Base-by-base conservation (phyloP, 805 yeast species). In the Candida cerambycidarum region DNA sequence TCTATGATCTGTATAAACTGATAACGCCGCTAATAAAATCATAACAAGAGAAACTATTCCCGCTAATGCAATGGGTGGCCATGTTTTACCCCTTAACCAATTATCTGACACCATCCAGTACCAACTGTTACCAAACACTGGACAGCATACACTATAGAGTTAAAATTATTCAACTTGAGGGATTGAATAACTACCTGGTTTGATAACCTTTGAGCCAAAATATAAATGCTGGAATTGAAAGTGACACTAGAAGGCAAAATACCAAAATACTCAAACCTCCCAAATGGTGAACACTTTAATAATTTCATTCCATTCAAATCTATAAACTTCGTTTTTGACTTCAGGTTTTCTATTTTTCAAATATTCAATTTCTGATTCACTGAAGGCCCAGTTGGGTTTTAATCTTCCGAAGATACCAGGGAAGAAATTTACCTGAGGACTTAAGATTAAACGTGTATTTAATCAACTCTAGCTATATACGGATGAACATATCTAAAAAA, bases 51-150 rank as follows among this genome's bases (percentile, higher is more conserved):
- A 28, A 13, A 27, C 30, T 17, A 38, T 29, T 13, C 28, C 19
- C 15, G 44, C 44, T 18, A 41, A 30, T 3, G 23, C 32, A 11
- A 41, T 31, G 13, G 36, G 25, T 6, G 44, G 29, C 39, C 40
- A 41, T 12, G 40, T 25, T n/a, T 27, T 29, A 36, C 44, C 44
- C 9, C n/a, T 35, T 27, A 27, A 11, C 30, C 30, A 27, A 7
- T 29, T 34, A 35, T 41, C 44, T 12, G 40, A 35, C 35, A 25
- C 44, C 44, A 41, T 6, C 39, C 44, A 38, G 39, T 34, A 5
- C 13, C 15, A 2, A 41, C 19, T 14, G 44, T 31, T 2, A 31
- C 23, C 7, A 41, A 13, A 8, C 27, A 34, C 17, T 41, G 44
- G 3, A 31, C 18, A 23, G 23, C 44, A 23, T 41, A 41, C 12